phyloP scores from a whole-genome alignment of 2,329 filamentous ascomycete genomes.

The Zymoseptoria tritici region DNA sequence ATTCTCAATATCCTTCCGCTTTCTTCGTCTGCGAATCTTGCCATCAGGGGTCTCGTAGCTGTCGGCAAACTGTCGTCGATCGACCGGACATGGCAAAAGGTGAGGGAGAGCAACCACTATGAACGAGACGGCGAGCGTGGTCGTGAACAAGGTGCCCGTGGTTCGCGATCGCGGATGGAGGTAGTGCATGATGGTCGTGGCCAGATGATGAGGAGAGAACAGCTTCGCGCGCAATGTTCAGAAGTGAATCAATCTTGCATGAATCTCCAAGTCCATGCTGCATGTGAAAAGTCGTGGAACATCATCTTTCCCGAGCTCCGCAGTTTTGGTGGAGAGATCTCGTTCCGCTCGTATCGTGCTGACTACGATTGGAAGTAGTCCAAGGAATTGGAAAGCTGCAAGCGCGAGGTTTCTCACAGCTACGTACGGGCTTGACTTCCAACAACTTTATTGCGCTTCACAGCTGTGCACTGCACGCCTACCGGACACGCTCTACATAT shows the following conservation, averaged over 20 bases:
- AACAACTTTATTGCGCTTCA: not conserved
- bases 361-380: not conserved
- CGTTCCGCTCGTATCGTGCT: not conserved
- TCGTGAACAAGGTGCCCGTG: constrained; percentile 90
- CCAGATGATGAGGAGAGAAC: not conserved
- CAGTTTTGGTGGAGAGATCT: not conserved
- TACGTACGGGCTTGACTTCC: not conserved
- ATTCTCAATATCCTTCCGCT: constrained; percentile 16
- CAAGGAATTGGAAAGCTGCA: not conserved
- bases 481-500: not conserved
- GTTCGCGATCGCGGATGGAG: constrained; percentile 89
- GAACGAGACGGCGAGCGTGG: constrained; percentile 83
- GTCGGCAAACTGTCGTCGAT: constrained; percentile 68
- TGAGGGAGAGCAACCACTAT: constrained; percentile 88
- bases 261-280: not conserved
- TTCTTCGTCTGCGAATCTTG: constrained; percentile 34
- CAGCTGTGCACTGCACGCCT: not conserved
- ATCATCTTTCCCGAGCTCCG: not conserved
- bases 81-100: constrained; percentile 78
- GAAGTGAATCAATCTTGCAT: not conserved
- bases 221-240: not conserved
- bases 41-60: constrained; percentile 32
- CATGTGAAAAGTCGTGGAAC: not conserved
- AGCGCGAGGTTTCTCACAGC: not conserved
- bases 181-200: constrained; percentile 34